These are phyloP conservation scores for Aspergillus vadensis DNA, from an alignment of 2,329 filamentous ascomycete genomes.

Conservation along the genomic window DNA sequence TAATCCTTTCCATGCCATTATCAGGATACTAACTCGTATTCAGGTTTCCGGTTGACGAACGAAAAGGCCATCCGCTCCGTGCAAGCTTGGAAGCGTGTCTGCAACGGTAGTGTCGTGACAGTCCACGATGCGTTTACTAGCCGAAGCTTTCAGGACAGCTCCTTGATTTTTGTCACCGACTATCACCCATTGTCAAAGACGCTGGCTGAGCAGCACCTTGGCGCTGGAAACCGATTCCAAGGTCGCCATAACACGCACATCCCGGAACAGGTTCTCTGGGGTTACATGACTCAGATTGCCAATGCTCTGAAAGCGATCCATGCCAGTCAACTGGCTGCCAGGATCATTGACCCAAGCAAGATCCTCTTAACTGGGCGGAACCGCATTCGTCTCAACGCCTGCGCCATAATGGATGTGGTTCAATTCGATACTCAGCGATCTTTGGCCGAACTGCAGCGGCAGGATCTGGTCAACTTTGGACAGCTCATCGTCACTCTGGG, in stretches of 20 bases:
- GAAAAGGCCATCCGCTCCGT: conserved; percentile 84
- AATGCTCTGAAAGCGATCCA: conserved; percentile 88
- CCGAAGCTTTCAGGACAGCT: conserved; percentile 89
- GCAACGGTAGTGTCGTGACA: conserved; percentile 78
- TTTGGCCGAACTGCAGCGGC: conserved; percentile 76
- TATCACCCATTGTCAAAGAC: conserved; percentile 92
- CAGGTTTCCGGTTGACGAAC: conserved; percentile 81
- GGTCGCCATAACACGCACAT: conserved; percentile 55
- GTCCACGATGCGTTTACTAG: conserved; percentile 93
- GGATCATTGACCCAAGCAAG: conserved; percentile 84
- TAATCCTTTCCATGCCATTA: not conserved
- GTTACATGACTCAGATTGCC: conserved; percentile 87
- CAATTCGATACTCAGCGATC: conserved; percentile 73
- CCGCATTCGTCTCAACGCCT: conserved; percentile 82
- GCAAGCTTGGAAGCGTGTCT: conserved; percentile 85
- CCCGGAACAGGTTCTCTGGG: conserved; percentile 79
- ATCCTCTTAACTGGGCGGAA: conserved; percentile 89
- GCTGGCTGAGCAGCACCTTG: conserved; percentile 73
- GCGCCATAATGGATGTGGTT: conserved; percentile 85
- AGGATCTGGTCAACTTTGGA: conserved; percentile 84
- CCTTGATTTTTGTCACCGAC: conserved; percentile 88
- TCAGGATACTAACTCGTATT: not conserved
- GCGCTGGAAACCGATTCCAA: conserved; percentile 42
- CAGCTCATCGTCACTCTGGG: conserved; percentile 81
- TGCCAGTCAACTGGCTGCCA: conserved; percentile 74